A percentile compares a stretch with the other conserved stretches of the same genome.
Conservation (phyloP, 495 filamentous ascomycete genomes). For the Melanomma pulvis-pyrius region DNA sequence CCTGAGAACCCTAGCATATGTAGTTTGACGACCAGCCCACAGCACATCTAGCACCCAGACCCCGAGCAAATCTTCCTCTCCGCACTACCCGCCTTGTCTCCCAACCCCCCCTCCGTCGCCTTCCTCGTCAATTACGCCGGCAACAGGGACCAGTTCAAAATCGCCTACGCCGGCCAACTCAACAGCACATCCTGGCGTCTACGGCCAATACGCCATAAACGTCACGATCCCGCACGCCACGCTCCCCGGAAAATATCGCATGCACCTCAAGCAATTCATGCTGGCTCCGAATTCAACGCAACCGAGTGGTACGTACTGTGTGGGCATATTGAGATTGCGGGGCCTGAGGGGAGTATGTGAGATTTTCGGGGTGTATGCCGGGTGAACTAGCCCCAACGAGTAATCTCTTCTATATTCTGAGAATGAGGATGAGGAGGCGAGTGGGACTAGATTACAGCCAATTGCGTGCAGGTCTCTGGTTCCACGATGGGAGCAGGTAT, state of each 20-base stretch:
- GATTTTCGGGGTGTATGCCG: slow-evolving; percentile 16
- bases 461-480: slow-evolving; percentile 1
- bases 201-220: neutral
- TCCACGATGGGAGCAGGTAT: slow-evolving; percentile 9
- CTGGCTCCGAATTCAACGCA: neutral
- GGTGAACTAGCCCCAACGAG: neutral
- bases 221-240: slow-evolving; percentile 11
- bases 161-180: slow-evolving; percentile 4
- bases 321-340: slow-evolving; percentile 20
- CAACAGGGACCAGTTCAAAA: slow-evolving; percentile 24
- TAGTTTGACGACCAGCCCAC: slow-evolving; percentile 3
- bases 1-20: no score
- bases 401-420: neutral
- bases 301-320: slow-evolving; percentile 16
- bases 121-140: slow-evolving; percentile 7
- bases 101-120: neutral
- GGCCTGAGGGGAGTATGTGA: slow-evolving; percentile 1
- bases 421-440: neutral
- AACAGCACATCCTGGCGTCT: slow-evolving; percentile 1
- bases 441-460: neutral
- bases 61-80: slow-evolving; percentile 22
- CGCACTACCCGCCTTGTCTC: neutral
- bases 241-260: slow-evolving; percentile 22
- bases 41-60: slow-evolving; percentile 10
- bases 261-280: slow-evolving; percentile 20